Evolutionary conservation across 2,329 filamentous ascomycete species (phyloP).

Genomic region (Coccinonectria pachysandricola): DNA sequence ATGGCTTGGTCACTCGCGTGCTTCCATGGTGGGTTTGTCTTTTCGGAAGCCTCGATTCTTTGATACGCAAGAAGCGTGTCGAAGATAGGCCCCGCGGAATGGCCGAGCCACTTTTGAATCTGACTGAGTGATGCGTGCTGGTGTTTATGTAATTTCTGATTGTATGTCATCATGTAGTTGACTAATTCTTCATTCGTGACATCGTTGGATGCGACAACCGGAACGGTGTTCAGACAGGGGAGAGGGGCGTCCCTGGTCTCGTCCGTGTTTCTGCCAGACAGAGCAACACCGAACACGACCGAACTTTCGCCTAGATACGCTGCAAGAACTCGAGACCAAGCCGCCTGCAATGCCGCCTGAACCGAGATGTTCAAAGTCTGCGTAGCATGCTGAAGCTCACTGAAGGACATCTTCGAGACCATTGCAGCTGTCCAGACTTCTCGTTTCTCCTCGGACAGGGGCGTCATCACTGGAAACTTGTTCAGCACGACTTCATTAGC

Average conservation of each 20-base stretch:
- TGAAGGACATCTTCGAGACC: constrained; percentile 28
- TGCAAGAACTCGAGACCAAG: constrained; percentile 67
- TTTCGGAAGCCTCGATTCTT: constrained; percentile 33
- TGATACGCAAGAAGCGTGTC: constrained; percentile 84
- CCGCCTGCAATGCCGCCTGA: constrained; percentile 64
- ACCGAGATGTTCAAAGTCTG: constrained; percentile 54
- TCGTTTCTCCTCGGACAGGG: constrained; percentile 35
- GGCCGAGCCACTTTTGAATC: constrained; percentile 63
- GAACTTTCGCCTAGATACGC: constrained; percentile 65
- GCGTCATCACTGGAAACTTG: constrained; percentile 67
- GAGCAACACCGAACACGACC: constrained; percentile 69
- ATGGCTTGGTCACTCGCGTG: constrained; percentile 54
- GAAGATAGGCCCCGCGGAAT: constrained; percentile 57
- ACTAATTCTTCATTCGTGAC: constrained; percentile 48
- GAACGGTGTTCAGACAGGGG: constrained; percentile 75
- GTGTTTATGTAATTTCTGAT: constrained; percentile 53
- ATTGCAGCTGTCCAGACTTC: constrained; percentile 24
- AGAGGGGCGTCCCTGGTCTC: constrained; percentile 53
- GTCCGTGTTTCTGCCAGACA: constrained; percentile 62
- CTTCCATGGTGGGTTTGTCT: too few relatives aligned
- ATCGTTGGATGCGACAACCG: constrained; percentile 50
- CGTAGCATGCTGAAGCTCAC: constrained; percentile 45
- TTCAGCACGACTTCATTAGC: constrained; percentile 47
- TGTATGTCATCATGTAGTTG: constrained; percentile 53
- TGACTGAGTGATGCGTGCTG: constrained; percentile 62